phyloP scores from a whole-genome alignment of 2,329 filamentous ascomycete species.

The Colletotrichum neosansevieriae region DNA sequence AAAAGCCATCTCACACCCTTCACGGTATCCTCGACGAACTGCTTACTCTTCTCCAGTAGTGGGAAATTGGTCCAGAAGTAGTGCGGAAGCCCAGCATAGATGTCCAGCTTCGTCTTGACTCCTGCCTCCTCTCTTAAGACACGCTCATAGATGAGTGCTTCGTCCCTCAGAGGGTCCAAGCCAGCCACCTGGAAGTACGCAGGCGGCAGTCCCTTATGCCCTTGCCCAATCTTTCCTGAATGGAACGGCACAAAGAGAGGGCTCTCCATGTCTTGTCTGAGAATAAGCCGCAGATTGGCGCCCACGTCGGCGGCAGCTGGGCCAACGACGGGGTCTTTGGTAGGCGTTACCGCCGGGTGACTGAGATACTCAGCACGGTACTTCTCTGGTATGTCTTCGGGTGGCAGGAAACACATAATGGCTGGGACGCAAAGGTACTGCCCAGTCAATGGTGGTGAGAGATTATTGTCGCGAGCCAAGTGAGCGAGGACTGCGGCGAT shows the following conservation, averaged over 20 bases:
- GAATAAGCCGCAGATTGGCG: background rate
- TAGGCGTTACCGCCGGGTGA: slow-evolving; percentile 7
- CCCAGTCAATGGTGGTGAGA: slow-evolving; percentile 58
- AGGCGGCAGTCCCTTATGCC: slow-evolving; percentile 26
- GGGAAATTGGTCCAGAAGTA: slow-evolving; percentile 36
- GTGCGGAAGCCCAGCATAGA: slow-evolving; percentile 36
- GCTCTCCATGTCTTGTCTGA: slow-evolving; percentile 32
- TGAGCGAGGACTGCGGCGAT: slow-evolving; percentile 60
- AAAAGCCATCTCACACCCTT: slow-evolving; percentile 30
- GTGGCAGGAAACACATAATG: slow-evolving; percentile 22
- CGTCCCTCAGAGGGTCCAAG: slow-evolving; percentile 63
- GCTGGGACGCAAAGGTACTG: slow-evolving; percentile 33
- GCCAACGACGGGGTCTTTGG: slow-evolving; percentile 14
- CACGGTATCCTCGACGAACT: slow-evolving; percentile 22
- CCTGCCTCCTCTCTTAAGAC: slow-evolving; percentile 58
- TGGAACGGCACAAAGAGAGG: slow-evolving; percentile 34
- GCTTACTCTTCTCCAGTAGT: slow-evolving; percentile 6
- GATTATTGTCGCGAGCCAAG: slow-evolving; percentile 50
- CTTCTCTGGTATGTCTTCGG: slow-evolving; percentile 20
- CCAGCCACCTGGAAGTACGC: slow-evolving; percentile 60
- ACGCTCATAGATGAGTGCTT: slow-evolving; percentile 64
- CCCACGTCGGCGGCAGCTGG: background rate
- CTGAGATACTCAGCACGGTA: slow-evolving; percentile 34
- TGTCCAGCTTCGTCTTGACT: slow-evolving; percentile 57
- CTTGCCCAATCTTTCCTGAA: slow-evolving; percentile 2